Evolutionary conservation across 108 stramenopile species (phyloP).

Genomic region (Discostella stelligeroides): DNA sequence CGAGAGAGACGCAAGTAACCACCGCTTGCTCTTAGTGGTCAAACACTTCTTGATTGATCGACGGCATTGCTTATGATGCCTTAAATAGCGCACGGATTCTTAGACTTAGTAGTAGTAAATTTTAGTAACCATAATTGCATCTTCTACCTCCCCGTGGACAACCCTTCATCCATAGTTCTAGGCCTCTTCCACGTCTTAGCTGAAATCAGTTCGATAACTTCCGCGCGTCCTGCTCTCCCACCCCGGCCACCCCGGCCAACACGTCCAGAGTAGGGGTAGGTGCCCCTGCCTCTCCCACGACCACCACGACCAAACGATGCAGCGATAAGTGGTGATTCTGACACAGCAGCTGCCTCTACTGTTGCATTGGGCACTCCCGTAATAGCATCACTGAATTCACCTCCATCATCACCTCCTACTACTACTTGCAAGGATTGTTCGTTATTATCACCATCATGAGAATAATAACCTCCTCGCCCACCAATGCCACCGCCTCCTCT

Average conservation of each 20-base stretch:
- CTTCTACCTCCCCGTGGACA: conserved; percentile 20
- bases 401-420: conserved; percentile 17
- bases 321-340: conserved; percentile 49
- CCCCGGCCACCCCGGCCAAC: conserved; percentile 46
- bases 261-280: neutral
- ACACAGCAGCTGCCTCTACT: conserved; percentile 49
- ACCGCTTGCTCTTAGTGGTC: no score
- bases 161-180: conserved; percentile 51
- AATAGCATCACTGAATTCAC: neutral
- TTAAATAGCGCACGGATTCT: no score
- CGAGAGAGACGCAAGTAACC: no score
- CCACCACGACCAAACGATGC: conserved; percentile 41
- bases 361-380: conserved; percentile 37
- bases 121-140: no score
- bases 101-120: no score
- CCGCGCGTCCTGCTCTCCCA: conserved; percentile 47
- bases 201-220: conserved; percentile 65
- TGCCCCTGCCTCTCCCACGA: conserved; percentile 49
- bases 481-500: conserved; percentile 12
- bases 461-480: neutral
- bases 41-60: no score
- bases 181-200: conserved; percentile 80
- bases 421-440: conserved; percentile 8
- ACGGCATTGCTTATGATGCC: no score
- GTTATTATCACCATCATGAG: conserved; percentile 5